Evolutionary conservation across 2,329 filamentous ascomycete genomes (phyloP), one percentile per base, ranked within the genome.

Genomic region (Trichoderma atroviride): DNA sequence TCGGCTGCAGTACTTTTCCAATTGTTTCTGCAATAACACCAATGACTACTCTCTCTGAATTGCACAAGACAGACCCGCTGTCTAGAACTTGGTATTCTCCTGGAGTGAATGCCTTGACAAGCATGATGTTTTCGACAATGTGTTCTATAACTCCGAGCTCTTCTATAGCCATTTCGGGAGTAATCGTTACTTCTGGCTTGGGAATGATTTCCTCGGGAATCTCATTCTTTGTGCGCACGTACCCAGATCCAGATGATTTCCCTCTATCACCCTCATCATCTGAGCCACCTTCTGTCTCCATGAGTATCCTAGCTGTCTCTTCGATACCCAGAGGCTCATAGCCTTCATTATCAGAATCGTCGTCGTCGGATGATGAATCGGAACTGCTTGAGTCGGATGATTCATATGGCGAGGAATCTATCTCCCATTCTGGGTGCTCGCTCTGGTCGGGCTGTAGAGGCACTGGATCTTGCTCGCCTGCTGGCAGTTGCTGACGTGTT

Each of bases 41-140:
- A 66, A 97, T 86, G 33, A 97, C 87, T 24, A 86, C 87, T 64
- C 93, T 87, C 74, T 96, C 88, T 72, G 88, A 87, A 33, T 89
- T 88, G 80, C 93, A 97, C 33, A 99, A 86, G 4, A 96, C 87
- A 0, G 94, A 96, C 35, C 92, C 93, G 5, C 87, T 86, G 76
- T 97, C 94, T 1, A 98, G 86, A 0, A 97, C 94, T 75, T 91
- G 89, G 72, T 94, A 92, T 76, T 96, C 92, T 71, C 93, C 94
- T 5, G 92, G 89, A 0, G 87, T 91, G 64, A 89, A 90, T 37
- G 92, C 94, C 77, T 91, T 92, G 78, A 98, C 88, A 7, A 98
- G 85, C 5, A 93, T 83, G 55, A 91, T 89, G 73, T 90, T 93
- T 52, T 93, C 93, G 31, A 98, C 91, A 43, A 94, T 86, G 61